Evolutionary conservation across 176 grass and related monocot species (phyloP), one percentile per base, ranked within the genome.

Genomic region (Pontederia crassipes): DNA sequence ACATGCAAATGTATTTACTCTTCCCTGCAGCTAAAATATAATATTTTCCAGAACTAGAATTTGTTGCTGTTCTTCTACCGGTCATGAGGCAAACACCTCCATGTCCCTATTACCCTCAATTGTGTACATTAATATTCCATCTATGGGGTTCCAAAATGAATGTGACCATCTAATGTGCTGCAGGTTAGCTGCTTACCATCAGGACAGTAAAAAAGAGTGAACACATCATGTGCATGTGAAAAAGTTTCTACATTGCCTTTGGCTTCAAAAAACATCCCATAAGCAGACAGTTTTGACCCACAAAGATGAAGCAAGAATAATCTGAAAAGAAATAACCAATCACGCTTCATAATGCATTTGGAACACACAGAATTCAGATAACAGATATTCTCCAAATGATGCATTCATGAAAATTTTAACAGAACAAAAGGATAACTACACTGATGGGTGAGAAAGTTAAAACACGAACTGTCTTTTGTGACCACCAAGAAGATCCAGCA

Each of bases 1-100:
- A 98, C 93, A 92, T 91, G 74, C 93, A 98, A 52, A 92, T 85
- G 77, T 91, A 88, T 81, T 90, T 90, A 56, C 87, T 88, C 71
- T 88, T 88, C 64, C 93, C 93, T 78, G 81, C 87, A 10, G 87
- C 93, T 57, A 98, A 78, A 81, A 98, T 98, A 72, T 80, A 98
- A 79, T 98, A 98, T 40, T 90, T 98, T 17, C 93, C 93, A 46
- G 68, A 58, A 26, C 68, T 87, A 68, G 93, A 79, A 69, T 83
- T 98, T 68, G 83, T 69, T 27, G 84, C 84, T 20, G 87, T 82
- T 80, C 93, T 88, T 61, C 87, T 92, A 75, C 92, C 87, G 40
- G 93, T 88, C 87, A 91, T 91, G 45, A 91, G 93, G 15, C 87
- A 83, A 8, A 87, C 93, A 8, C 93, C 84, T 84, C 71, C 75